These are phyloP conservation scores for Cryphonectria naterciae DNA, from an alignment of 2,329 filamentous ascomycete species.

Conservation along the genomic window DNA sequence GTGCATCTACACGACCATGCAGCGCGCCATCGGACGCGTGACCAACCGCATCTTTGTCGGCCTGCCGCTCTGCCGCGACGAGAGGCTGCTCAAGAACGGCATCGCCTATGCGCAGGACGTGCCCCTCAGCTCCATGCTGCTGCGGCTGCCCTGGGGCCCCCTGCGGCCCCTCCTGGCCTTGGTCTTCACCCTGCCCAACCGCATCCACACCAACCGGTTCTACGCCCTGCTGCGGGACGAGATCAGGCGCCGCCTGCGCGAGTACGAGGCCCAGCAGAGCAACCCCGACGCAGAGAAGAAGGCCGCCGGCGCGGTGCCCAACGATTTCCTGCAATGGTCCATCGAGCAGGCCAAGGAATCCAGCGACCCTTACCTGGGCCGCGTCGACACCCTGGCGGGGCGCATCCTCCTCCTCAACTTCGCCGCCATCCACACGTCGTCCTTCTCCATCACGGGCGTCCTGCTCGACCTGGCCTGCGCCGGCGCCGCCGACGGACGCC, in stretches of 20 bases:
- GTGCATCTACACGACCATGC: slow-evolving; percentile 40
- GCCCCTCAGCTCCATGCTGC: slow-evolving; percentile 30
- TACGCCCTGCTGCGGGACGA: slow-evolving; percentile 28
- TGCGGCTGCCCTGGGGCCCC: slow-evolving; percentile 28
- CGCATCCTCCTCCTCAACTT: slow-evolving; percentile 34
- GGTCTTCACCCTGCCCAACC: slow-evolving; percentile 31
- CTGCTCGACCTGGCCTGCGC: slow-evolving; percentile 44
- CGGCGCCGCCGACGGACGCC: slow-evolving; percentile 26
- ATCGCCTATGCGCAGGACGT: slow-evolving; percentile 25
- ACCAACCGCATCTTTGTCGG: slow-evolving; percentile 40
- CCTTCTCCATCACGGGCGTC: slow-evolving; percentile 44
- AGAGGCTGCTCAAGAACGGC: slow-evolving; percentile 17
- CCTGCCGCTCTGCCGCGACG: slow-evolving; percentile 36
- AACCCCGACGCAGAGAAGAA: slow-evolving; percentile 25
- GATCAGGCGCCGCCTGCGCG: slow-evolving; percentile 31
- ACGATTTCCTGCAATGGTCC: slow-evolving; percentile 31
- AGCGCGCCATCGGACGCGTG: slow-evolving; percentile 37
- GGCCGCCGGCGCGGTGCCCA: slow-evolving; percentile 14
- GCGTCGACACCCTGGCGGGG: slow-evolving; percentile 19
- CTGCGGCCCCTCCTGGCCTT: slow-evolving; percentile 31
- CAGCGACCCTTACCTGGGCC: slow-evolving; percentile 16
- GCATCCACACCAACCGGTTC: slow-evolving; percentile 31
- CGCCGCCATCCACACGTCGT: slow-evolving; percentile 45
- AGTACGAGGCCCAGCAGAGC: slow-evolving; percentile 26
- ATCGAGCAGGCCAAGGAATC: slow-evolving; percentile 24